Base-by-base conservation (phyloP, 2,329 filamentous ascomycete genomes). In the Cladobotryum protrusum region DNA sequence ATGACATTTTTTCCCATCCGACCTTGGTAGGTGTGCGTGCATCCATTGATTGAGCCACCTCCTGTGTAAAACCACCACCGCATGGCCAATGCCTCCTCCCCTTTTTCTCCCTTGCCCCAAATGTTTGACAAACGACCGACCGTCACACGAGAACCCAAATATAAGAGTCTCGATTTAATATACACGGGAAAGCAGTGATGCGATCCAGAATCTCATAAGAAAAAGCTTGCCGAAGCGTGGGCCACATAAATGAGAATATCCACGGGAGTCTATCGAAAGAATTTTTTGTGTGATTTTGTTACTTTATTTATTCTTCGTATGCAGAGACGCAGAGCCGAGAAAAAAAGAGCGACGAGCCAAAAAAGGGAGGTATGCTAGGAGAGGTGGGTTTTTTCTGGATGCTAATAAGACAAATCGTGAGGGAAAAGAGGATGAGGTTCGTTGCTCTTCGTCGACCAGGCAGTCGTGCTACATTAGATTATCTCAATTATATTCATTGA, bases 341-440 rank as follows among this genome's bases (percentile, higher is more conserved):
- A 29, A 15, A 29, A 48, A 45, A 39, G 17, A 44, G 35, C 34
- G 43, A 47, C 34, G 39, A 37, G 24, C 54, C 56, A 59, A 61
- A 55, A 58, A 57, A 52, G 55, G 49, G n/a, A 24, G 36, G 24
- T 29, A 29, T 43, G 19, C 33, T 47, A 51, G 53, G 29, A 47
- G 40, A 14, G 35, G 35, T 37, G 19, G 3, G 41, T 37, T 20
- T 43, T 41, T 34, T 13, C 34, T 43, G 14, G 11, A n/a, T 57
- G 32, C 56, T 66, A 63, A 56, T 66, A 63, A 63, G 61, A 66
- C 58, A 65, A 56, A 17, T 37, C 5, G 35, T 37, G 35, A n/a
- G 11, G 56, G 44, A 43, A 54, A 51, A 49, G 52, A 56, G 50
- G 53, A 56, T 48, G 51, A 53, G 51, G 37, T 55, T 39, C 35